Evolutionary conservation across 2,329 filamentous ascomycete genomes (phyloP).

Genomic region (Shiraia sp.): DNA sequence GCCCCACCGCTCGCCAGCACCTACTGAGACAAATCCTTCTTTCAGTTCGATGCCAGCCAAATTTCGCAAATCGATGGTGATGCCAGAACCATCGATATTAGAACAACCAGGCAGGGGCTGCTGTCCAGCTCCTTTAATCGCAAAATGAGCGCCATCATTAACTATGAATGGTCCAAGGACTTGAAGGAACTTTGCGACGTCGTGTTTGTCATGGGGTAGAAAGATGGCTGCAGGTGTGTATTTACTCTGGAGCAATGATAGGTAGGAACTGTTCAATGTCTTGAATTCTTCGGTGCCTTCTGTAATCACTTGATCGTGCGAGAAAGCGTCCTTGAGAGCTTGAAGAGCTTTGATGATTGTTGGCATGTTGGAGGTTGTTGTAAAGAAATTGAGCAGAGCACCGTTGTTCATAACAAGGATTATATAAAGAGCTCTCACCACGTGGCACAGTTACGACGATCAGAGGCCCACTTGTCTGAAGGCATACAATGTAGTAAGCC

Average conservation of each 20-base stretch:
- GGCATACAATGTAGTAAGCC: no score
- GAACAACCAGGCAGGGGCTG: constrained; percentile 7
- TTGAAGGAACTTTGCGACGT: constrained; percentile 5
- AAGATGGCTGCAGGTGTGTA: constrained; percentile 3
- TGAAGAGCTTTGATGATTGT: no score
- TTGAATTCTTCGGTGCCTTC: constrained; percentile 1
- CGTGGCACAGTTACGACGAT: no score
- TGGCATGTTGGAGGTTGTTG: no score
- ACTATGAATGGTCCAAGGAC: constrained; percentile 1
- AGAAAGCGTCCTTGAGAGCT: neutral
- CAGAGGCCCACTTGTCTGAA: no score
- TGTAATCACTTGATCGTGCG: neutral
- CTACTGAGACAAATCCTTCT: constrained; percentile 2
- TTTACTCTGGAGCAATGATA: constrained; percentile 1
- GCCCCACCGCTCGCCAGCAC: constrained; percentile 7
- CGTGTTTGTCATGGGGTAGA: neutral
- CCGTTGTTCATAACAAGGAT: no score
- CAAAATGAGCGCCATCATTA: neutral
- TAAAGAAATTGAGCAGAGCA: no score
- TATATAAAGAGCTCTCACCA: no score
- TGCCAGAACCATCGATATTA: constrained; percentile 1
- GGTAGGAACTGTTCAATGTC: constrained; percentile 4
- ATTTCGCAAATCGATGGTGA: constrained; percentile 3
- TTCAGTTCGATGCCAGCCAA: constrained; percentile 5
- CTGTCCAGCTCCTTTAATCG: constrained; percentile 5